Base-by-base conservation (phyloP, 768 basidiomycete genomes). In the Mycena galopus region DNA sequence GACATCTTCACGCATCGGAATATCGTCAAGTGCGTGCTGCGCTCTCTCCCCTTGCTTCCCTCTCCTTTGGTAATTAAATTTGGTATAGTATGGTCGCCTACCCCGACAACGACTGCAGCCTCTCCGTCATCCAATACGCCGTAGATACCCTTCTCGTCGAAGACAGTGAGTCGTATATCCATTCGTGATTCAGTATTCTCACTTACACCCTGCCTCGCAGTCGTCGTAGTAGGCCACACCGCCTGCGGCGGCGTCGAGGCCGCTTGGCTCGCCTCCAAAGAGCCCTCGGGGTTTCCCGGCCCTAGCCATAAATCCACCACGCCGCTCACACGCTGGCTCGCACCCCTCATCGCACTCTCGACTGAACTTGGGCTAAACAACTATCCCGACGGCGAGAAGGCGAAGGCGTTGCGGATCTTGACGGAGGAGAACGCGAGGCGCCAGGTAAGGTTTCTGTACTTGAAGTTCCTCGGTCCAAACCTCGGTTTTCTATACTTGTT, bases 211-310 rank as follows among this genome's bases (percentile, higher is more conserved):
- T 32, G 11, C 44, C 19, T 21, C 35, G 9, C 25, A 65, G 65
- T 65, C n/a, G 37, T 65, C 19, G 65, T 65, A 0, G 65, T 44
- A 4, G 65, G 65, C 10, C 65, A 65, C 65, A 65, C 65, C 7
- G 21, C 55, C 17, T 65, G 65, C 53, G 65, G 65, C 27, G 65
- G 65, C 39, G 55, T 65, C 65, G 65, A 65, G 25, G 65, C 65
- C 37, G 65, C 65, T 3, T 65, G 53, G 65, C 17, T 44, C 65
- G 55, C 65, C 33, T 56, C 65, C 37, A 3, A 37, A 5, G 37
- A 65, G 8, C 37, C 53, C n/a, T n/a, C n/a, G n/a, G n/a, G n/a
- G n/a, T n/a, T n/a, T n/a, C 2, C n/a, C 5, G 30, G 2, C 14
- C 53, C 53, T 12, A 55, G 6, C 14, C 8, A 53, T n/a, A n/a